These are phyloP conservation scores for Colletotrichum tropicale DNA, from an alignment of 2,329 filamentous ascomycete species.

Conservation along the genomic window DNA sequence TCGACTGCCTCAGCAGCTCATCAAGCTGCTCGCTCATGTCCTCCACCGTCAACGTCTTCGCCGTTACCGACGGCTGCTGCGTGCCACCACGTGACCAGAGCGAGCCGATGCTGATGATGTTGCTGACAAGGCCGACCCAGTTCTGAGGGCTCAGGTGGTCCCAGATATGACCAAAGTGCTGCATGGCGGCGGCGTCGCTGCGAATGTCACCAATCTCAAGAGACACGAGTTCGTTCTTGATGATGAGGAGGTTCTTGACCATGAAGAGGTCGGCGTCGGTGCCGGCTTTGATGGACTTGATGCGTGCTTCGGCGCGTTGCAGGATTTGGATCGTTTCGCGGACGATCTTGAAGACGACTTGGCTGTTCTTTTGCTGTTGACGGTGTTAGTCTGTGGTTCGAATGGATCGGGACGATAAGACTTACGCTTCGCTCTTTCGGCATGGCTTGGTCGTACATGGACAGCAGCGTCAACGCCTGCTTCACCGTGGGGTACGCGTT, in stretches of 20 bases:
- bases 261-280: slow-evolving; percentile 88
- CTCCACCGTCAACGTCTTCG: slow-evolving; percentile 44
- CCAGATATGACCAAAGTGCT: slow-evolving; percentile 70
- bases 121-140: slow-evolving; percentile 63
- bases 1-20: slow-evolving; percentile 65
- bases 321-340: slow-evolving; percentile 88
- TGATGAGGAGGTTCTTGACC: slow-evolving; percentile 89
- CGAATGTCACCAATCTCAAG: slow-evolving; percentile 85
- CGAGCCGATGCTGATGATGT: slow-evolving; percentile 57
- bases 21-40: slow-evolving; percentile 71
- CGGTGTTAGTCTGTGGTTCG: background rate
- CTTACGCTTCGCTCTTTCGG: slow-evolving; percentile 67
- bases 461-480: slow-evolving; percentile 61
- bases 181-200: slow-evolving; percentile 55
- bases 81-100: slow-evolving; percentile 43
- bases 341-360: slow-evolving; percentile 73
- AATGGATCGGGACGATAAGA: background rate
- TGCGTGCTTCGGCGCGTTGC: slow-evolving; percentile 74
- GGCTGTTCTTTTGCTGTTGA: slow-evolving; percentile 53
- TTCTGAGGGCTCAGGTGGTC: slow-evolving; percentile 64
- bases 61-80: slow-evolving; percentile 28
- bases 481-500: slow-evolving; percentile 65
- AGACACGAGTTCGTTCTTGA: slow-evolving; percentile 95
- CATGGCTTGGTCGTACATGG: slow-evolving; percentile 69
- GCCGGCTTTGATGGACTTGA: slow-evolving; percentile 64